Evolutionary conservation across 2,329 filamentous ascomycete genomes (phyloP), one percentile per base, ranked within the genome.

Genomic region (Exophiala spinifera): DNA sequence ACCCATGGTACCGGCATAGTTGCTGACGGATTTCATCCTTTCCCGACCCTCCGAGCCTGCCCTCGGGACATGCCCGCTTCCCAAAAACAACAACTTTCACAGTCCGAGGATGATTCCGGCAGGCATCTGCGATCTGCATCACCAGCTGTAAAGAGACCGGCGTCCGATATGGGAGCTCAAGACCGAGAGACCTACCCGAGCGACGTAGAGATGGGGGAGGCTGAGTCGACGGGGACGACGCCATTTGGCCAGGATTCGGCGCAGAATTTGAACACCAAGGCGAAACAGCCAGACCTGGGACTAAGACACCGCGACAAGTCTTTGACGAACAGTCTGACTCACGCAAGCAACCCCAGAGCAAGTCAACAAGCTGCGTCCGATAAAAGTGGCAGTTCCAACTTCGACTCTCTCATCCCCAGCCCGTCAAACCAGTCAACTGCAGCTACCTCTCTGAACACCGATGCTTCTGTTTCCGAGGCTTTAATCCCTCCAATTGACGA

Each of bases 401-500:
- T 65, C 31, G 69, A 74, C 47, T 65, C 65, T 33, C 63, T 69
- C 25, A 69, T 73, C 63, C 68, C 68, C 20, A 71, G 67, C 2
- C 67, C 69, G 2, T 74, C 72, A 17, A 72, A 66, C 56, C 69
- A 67, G 60, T 70, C 70, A 8, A 70, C 70, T 11, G 63, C 66
- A 6, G 55, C 67, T 21, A 63, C 66, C 1, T 63, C 65, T 5
- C 65, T 69, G 13, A 65, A 63, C 2, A 56, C 57, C 10, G 57
- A 60, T 43, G 37, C 58, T 23, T 51, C 57, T n/a, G 53, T 56
- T 20, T 48, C 56, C 20, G 61, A 66, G 28, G 49, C 68, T 7
- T 64, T 66, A 1, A 55, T 64, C 28, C 79, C 76, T 11, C 71
- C 77, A 3, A 75, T 84, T 59, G 85, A 89, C 61, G 79, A 83